Percentiles rank a stretch among this genome's conserved stretches.
Evolutionary conservation across 2,329 filamentous ascomycete species (phyloP).

Genomic region (Nectriaceae sp.): DNA sequence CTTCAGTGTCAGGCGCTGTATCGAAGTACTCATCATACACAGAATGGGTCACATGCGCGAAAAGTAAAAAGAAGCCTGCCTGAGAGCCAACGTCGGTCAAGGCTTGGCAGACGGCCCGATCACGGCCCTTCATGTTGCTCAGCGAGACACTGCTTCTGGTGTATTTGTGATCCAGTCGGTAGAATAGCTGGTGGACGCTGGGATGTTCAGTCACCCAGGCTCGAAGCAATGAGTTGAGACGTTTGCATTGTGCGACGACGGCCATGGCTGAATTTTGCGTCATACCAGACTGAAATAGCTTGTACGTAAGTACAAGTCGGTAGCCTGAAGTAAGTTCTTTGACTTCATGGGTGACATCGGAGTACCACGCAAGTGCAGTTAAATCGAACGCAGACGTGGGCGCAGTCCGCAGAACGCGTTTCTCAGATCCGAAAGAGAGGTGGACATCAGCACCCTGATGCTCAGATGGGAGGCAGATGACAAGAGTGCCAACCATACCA

Average conservation of each 20-base stretch:
- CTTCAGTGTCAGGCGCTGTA: not conserved
- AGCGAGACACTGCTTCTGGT: conserved; percentile 8
- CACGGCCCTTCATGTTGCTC: conserved; percentile 11
- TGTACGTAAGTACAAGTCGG: conserved; percentile 17
- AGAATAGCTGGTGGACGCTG: not conserved
- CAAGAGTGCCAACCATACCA: conserved; percentile 10
- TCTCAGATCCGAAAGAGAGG: conserved; percentile 8
- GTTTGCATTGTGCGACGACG: not conserved
- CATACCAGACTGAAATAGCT: conserved; percentile 1
- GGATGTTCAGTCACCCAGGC: conserved; percentile 3
- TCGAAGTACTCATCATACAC: not conserved
- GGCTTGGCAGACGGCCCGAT: conserved; percentile 7
- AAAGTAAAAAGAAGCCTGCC: conserved; percentile 13
- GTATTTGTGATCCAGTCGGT: conserved; percentile 15
- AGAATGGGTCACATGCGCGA: conserved; percentile 6
- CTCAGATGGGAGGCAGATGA: conserved; percentile 13
- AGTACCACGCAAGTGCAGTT: conserved; percentile 14
- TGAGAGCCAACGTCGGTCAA: conserved; percentile 7
- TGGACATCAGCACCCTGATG: conserved; percentile 12
- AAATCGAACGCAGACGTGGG: conserved; percentile 14
- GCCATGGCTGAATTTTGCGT: conserved; percentile 1
- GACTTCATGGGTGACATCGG: conserved; percentile 11
- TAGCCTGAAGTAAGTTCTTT: conserved; percentile 9
- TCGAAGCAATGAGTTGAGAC: conserved; percentile 1
- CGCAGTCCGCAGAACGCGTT: conserved; percentile 3